Conservation (phyloP, 129 eudicot genomes). For the Dittrichia graveolens region DNA sequence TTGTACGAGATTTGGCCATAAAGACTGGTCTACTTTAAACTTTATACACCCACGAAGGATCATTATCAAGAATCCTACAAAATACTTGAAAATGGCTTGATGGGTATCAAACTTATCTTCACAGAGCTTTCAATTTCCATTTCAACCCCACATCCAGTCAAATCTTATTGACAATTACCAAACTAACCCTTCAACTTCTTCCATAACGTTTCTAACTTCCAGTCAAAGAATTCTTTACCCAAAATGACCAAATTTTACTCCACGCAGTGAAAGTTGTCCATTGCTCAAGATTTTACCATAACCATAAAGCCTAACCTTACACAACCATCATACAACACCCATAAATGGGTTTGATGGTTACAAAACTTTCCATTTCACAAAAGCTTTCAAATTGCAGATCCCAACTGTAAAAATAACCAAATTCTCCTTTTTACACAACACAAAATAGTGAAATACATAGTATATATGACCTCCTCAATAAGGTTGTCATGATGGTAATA, state of each 20-base stretch:
- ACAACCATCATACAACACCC: constrained; percentile 8
- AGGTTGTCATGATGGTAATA: background rate
- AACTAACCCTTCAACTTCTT: constrained; percentile 17
- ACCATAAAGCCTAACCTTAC: too few species aligned
- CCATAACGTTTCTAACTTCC: background rate
- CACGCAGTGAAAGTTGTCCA: constrained; percentile 6
- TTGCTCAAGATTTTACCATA: constrained; percentile 16
- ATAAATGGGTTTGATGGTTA: background rate
- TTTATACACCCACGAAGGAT: constrained; percentile 17
- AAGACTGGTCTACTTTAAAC: background rate
- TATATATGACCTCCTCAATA: too few species aligned
- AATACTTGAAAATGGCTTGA: constrained; percentile 26
- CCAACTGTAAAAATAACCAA: background rate
- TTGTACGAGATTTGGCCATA: constrained; percentile 17
- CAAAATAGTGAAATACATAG: background rate
- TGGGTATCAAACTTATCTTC: constrained; percentile 17
- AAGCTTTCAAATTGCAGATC: constrained; percentile 6
- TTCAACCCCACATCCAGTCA: constrained; percentile 30
- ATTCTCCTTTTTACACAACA: constrained; percentile 13
- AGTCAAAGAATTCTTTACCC: background rate
- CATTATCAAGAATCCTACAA: constrained; percentile 16
- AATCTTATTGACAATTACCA: constrained; percentile 8
- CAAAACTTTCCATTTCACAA: constrained; percentile 16
- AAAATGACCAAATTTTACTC: constrained; percentile 26
- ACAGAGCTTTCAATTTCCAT: constrained; percentile 23